Percentiles rank a stretch among this genome's conserved stretches.
phyloP scores from a whole-genome alignment of 805 yeast species.

The Candida insectorum region DNA sequence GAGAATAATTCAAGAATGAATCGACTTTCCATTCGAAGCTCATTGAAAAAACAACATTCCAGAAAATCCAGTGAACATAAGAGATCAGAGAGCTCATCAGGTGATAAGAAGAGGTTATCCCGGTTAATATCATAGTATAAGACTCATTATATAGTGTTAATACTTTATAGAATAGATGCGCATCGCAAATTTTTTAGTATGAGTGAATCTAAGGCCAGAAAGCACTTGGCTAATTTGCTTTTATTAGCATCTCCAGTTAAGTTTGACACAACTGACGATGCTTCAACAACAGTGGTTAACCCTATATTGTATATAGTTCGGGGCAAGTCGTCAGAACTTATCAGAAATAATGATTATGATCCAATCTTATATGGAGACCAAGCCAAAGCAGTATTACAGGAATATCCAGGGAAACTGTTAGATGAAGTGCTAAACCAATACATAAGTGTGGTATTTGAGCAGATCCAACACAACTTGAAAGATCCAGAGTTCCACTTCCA shows the following conservation, averaged over 20 bases:
- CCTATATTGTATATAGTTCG: slow-evolving; percentile 17
- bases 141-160: neutral
- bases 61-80: slow-evolving; percentile 29
- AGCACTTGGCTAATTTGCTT: slow-evolving; percentile 11
- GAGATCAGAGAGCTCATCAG: slow-evolving; percentile 22
- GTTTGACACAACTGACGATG: neutral
- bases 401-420: slow-evolving; percentile 22
- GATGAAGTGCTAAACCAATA: too few relatives aligned
- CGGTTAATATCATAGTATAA: slow-evolving; percentile 8
- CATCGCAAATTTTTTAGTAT: slow-evolving; percentile 3
- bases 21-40: slow-evolving; percentile 37
- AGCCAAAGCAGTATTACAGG: slow-evolving; percentile 12
- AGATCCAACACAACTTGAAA: too few relatives aligned
- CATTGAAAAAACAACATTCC: slow-evolving; percentile 27
- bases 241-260: slow-evolving; percentile 9
- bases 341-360: slow-evolving; percentile 19
- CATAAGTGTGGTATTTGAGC: too few relatives aligned
- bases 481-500: slow-evolving; percentile 24
- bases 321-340: slow-evolving; percentile 24
- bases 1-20: slow-evolving; percentile 34
- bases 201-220: slow-evolving; percentile 4
- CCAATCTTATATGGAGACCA: slow-evolving; percentile 14
- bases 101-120: slow-evolving; percentile 11
- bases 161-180: slow-evolving; percentile 6
- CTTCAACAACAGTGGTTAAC: slow-evolving; percentile 7